Base-by-base conservation (phyloP, 345 rosid genomes). In the Noccaea caerulescens region DNA sequence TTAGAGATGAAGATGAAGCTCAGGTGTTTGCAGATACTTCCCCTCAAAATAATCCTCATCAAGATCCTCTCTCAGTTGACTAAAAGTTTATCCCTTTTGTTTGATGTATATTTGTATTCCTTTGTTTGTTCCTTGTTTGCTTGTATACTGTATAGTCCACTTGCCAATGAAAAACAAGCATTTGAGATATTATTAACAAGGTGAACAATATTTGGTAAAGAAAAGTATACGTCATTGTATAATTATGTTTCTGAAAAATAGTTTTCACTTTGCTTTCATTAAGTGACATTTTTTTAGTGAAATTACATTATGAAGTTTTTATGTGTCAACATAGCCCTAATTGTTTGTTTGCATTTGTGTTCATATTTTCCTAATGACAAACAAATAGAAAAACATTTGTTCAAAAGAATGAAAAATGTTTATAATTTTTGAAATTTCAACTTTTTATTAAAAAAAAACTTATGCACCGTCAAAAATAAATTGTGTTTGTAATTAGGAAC, bases 1-100 rank as follows among this genome's bases (percentile, higher is more conserved):
- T 83, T 65, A 89, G 98, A 82, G 99, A 89, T 45, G 97, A 84
- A 77, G 88, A 88, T 27, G 96, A 80, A 71, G 88, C 74, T 41
- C 86, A 81, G 63, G 76, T 58, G 55, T 76, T 75, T 38, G 64
- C 58, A 37, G 69, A 76, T 64, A 32, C 71, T 47, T 13, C 79
- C 55, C 49, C 50, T 56, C 76, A 58, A 57, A 70, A 58, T 16
- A 70, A 58, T 16, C 67, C 67, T 32, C 79, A 68, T 18, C 71
- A 39, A 63, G 67, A 63, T 56, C 59, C 75, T 47, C 61, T 16
- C 39, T 18, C 58, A 42, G 79, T 63, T 43, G 79, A 76, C 27
- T 76, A 32, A 70, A 49, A 12, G 42, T 4, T 61, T 14, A 8
- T 32, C 3, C 13, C 33, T 13, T 13, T 62, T 20, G 23, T 47